Conservation (phyloP, 2,329 filamentous ascomycete species). For the Coniochaeta sp. region DNA sequence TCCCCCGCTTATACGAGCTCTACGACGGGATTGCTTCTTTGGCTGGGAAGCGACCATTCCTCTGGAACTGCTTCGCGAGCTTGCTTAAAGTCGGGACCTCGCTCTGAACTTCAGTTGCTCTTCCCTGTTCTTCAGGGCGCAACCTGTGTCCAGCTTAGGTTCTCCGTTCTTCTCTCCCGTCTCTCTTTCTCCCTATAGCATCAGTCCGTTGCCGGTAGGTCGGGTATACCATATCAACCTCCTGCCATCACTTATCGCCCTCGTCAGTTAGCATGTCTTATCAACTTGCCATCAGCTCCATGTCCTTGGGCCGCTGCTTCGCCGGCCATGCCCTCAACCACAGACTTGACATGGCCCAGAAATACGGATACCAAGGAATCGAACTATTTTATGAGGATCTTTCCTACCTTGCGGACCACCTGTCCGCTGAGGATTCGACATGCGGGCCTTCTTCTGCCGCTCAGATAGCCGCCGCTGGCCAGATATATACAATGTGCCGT, state of each 20-base stretch:
- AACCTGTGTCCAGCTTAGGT: neutral
- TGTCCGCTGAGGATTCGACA: constrained; percentile 5
- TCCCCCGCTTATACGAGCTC: neutral
- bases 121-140: neutral
- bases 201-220: neutral
- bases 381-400: constrained; percentile 78
- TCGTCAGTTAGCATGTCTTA: neutral
- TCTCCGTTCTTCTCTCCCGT: neutral
- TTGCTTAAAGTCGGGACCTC: neutral
- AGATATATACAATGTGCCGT: constrained; percentile 50
- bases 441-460: constrained; percentile 11
- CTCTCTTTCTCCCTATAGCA: neutral
- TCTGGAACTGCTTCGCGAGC: neutral
- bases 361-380: constrained; percentile 59
- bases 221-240: neutral
- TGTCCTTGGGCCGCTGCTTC: constrained; percentile 65
- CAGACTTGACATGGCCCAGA: constrained; percentile 62
- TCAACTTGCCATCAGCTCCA: constrained; percentile 41
- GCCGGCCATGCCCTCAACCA: constrained; percentile 59
- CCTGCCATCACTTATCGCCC: neutral
- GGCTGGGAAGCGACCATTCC: neutral
- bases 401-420: constrained; percentile 43
- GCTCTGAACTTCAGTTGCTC: neutral
- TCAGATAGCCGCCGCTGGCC: constrained; percentile 45
- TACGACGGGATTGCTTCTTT: neutral